Conservation (phyloP, 1,139 yeast genomes). For the Hansenula anomala region DNA sequence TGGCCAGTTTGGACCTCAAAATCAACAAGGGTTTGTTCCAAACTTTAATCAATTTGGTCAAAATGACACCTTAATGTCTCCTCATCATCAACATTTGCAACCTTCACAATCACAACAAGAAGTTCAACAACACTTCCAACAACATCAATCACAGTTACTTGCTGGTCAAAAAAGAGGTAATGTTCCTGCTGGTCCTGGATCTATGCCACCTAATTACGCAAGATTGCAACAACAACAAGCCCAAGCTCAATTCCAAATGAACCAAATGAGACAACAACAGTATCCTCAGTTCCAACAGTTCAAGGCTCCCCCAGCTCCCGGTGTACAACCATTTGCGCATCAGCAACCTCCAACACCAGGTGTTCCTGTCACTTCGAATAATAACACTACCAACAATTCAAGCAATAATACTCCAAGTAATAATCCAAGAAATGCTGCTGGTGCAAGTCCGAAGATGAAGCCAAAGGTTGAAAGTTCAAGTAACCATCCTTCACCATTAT, state of each 20-base stretch:
- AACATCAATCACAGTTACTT: slow-evolving; percentile 19
- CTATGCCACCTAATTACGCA: slow-evolving; percentile 24
- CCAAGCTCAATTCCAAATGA: slow-evolving; percentile 50
- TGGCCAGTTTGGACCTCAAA: background rate
- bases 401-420: background rate
- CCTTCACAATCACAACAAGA: slow-evolving; percentile 19
- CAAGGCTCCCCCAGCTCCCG: slow-evolving; percentile 6
- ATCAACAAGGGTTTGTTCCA: background rate
- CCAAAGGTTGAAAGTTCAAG: slow-evolving; percentile 8
- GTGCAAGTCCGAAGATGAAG: slow-evolving; percentile 11
- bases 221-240: slow-evolving; percentile 42
- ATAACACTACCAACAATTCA: slow-evolving; percentile 1
- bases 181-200: slow-evolving; percentile 22
- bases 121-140: slow-evolving; percentile 19
- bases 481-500: slow-evolving; percentile 9
- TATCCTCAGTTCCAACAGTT: slow-evolving; percentile 6
- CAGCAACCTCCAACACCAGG: slow-evolving; percentile 8
- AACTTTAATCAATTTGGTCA: slow-evolving; percentile 28
- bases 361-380: background rate
- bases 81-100: slow-evolving; percentile 5
- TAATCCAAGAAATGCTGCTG: slow-evolving; percentile 3
- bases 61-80: slow-evolving; percentile 15
- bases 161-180: slow-evolving; percentile 21
- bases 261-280: slow-evolving; percentile 36
- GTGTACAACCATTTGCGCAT: background rate